Evolutionary conservation across 2,329 filamentous ascomycete species (phyloP), one percentile per base, ranked within the genome.

Genomic region (Pezicula rhizophila): DNA sequence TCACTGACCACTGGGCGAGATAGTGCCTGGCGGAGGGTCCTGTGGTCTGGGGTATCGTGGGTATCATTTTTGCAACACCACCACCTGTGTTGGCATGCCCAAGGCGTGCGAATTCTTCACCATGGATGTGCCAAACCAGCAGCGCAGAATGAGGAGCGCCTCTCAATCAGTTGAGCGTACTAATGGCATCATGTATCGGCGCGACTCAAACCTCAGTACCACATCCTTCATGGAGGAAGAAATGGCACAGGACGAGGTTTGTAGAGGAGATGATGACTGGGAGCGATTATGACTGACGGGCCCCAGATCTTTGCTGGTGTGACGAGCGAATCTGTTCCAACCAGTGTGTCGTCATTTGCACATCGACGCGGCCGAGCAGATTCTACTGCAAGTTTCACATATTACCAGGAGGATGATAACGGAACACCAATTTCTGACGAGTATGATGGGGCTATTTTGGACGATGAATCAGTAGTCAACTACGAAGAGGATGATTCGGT

Each of bases 211-310:
- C 61, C 75, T 82, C 60, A 89, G 86, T 70, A 82, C 77, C 68
- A 76, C 84, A 33, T 95, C 89, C 68, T 84, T 96, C 58, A 85
- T 96, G 59, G 89, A 89, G 57, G 89, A 96, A 68, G 92, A 96
- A 66, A 97, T 99, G 93, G 92, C 93, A 17, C 89, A 95, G 45
- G 89, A 96, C 66, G 92, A 97, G 79, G 88, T 93, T 26, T 15
- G 40, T 42, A 10, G 5, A 15, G 10, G 20, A 15, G 8, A 6
- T 45, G 37, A 20, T 34, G 43, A 44, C 46, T 43, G 43, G 38
- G 40, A 51, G 20, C 31, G 37, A 52, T 23, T 23, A 23, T 45
- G 40, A 26, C 33, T 15, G 15, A 48, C 43, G 33, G 49, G 39
- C 52, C 82, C 77, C 79, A 95, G 40, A 42, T 42, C 42, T 99